Conservation (phyloP, 176 grass and related monocot genomes). For the Canna indica region DNA sequence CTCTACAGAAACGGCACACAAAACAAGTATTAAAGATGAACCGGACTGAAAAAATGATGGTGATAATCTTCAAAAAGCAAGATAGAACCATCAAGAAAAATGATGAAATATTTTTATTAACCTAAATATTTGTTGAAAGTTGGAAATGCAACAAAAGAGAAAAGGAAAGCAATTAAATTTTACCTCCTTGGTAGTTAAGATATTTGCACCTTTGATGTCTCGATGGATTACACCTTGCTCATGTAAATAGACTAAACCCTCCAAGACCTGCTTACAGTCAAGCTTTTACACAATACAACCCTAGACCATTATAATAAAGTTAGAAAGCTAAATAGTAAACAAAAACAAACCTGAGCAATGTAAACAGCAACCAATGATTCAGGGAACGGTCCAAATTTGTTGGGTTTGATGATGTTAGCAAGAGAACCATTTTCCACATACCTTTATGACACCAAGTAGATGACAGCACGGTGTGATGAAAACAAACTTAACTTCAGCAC, state of each 20-base stretch:
- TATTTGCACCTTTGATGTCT: constrained; percentile 99
- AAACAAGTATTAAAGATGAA: too few relatives aligned
- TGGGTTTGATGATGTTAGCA: constrained; percentile 98
- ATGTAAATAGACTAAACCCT: constrained; percentile 97
- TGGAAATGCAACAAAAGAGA: background rate
- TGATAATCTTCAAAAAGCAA: too few relatives aligned
- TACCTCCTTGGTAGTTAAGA: constrained; percentile 99
- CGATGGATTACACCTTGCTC: constrained; percentile 99
- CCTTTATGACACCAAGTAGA: constrained; percentile 28
- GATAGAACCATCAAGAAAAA: background rate
- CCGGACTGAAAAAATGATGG: too few relatives aligned
- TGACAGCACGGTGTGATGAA: background rate
- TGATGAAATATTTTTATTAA: background rate
- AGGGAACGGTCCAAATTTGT: constrained; percentile 99
- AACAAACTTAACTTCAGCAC: background rate
- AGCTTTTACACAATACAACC: constrained; percentile 1
- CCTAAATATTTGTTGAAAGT: background rate
- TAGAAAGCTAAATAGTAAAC: background rate
- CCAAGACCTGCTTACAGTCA: constrained; percentile 62
- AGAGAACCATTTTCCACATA: constrained; percentile 99
- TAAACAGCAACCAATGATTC: constrained; percentile 93
- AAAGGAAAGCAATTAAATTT: background rate
- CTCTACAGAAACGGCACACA: too few relatives aligned
- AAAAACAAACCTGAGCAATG: constrained; percentile 78
- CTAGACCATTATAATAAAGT: constrained; percentile 9